phyloP scores from a whole-genome alignment of 2,329 filamentous ascomycete species.

The Colletotrichum ledebouriae region DNA sequence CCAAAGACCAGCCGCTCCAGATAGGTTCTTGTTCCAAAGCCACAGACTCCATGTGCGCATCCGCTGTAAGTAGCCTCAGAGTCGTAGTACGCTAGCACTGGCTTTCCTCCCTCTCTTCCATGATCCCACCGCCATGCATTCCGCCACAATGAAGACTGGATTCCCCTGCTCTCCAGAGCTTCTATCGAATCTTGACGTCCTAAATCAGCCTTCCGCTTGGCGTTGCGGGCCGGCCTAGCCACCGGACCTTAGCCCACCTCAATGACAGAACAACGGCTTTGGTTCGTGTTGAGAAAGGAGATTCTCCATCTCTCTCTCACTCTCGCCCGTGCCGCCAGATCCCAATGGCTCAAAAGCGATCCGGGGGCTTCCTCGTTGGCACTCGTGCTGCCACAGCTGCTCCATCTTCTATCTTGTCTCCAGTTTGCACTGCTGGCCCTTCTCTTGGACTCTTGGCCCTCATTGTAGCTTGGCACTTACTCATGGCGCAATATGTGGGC shows the following conservation, averaged over 20 bases:
- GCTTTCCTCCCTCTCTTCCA: constrained; percentile 3
- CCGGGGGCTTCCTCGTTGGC: too few species aligned
- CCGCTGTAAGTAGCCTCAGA: too few species aligned
- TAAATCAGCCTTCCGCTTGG: constrained; percentile 35
- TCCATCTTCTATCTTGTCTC: neutral
- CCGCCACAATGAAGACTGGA: constrained; percentile 2
- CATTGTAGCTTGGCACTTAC: constrained; percentile 16
- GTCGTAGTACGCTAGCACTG: too few species aligned
- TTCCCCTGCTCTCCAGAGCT: constrained; percentile 5
- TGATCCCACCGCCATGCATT: constrained; percentile 6
- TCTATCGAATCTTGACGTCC: constrained; percentile 37
- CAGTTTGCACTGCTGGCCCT: constrained; percentile 1
- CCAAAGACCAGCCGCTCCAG: too few species aligned
- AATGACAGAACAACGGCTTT: constrained; percentile 20
- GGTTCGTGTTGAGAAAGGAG: neutral
- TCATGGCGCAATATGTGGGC: constrained; percentile 28
- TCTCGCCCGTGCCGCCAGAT: too few species aligned
- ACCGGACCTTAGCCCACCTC: neutral
- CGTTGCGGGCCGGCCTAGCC: constrained; percentile 10
- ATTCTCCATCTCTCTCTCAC: neutral
- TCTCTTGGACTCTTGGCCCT: constrained; percentile 23
- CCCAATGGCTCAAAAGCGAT: too few species aligned
- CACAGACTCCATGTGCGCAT: neutral
- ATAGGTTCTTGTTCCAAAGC: neutral
- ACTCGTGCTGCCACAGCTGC: too few species aligned